Evolutionary conservation across 257 asterid genomes (phyloP).

Genomic region (Scutellaria baicalensis): DNA sequence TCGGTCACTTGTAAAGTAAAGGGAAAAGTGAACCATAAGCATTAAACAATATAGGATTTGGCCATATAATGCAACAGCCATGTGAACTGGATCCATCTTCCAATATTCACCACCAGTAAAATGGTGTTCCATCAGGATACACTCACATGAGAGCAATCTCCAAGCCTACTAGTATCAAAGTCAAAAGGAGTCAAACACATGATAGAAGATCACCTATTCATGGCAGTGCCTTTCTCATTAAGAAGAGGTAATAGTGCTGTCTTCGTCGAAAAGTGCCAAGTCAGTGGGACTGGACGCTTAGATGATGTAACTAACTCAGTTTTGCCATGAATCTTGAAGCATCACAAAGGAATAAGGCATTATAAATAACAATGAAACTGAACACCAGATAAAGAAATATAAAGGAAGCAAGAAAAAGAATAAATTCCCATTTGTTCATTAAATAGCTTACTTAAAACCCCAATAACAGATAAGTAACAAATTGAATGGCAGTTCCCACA

Average conservation of each 20-base stretch:
- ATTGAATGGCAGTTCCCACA: neutral
- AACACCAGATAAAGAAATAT: neutral
- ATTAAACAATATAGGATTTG: constrained; percentile 1
- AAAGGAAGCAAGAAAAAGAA: constrained; percentile 1
- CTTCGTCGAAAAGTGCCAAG: constrained; percentile 92
- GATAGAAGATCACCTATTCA: constrained; percentile 66
- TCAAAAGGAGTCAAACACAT: neutral
- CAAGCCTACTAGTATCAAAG: constrained; percentile 1
- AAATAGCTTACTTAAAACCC: neutral
- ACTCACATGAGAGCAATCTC: neutral
- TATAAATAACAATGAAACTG: constrained; percentile 1
- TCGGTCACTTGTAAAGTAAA: neutral
- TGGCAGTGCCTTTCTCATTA: constrained; percentile 85
- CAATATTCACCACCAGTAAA: constrained; percentile 2
- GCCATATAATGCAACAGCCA: neutral
- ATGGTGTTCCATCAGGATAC: neutral
- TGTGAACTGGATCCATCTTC: neutral
- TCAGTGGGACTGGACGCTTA: constrained; percentile 96
- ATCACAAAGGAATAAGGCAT: constrained; percentile 19
- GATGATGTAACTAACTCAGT: constrained; percentile 90
- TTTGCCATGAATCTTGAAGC: constrained; percentile 86
- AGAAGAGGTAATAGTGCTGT: constrained; percentile 78
- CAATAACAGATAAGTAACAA: constrained; percentile 4
- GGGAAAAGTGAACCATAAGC: neutral
- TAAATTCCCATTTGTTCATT: neutral